Evolutionary conservation across 1,139 yeast genomes (phyloP), one percentile per base, ranked within the genome.

Genomic region (Blastobotrys capitulatus): DNA sequence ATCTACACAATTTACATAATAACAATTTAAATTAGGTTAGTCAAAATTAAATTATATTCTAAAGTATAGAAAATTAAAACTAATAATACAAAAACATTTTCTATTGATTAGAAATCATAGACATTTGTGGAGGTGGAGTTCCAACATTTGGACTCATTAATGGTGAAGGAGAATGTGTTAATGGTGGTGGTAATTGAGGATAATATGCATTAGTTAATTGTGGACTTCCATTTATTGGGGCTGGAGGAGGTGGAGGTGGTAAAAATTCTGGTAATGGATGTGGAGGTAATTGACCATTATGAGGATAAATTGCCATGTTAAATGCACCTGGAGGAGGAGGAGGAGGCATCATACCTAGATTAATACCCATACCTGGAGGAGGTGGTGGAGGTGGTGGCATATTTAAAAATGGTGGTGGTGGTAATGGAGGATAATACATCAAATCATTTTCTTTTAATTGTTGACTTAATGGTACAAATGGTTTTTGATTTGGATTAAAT

Each of bases 381-480:
- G 38, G 38, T 4, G 22, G 20, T 19, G 22, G 38, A 16, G 38
- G 38, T 35, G 38, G 38, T 35, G 18, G 38, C 8, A 35, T 35
- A 6, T 3, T 9, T 3, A 6, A 26, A 37, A 45, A 45, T 3
- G 51, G 47, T 1, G 47, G 38, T 1, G 50, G 47, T 19, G 50
- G 50, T 6, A 37, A 31, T 32, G 19, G 8, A 5, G 20, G 39
- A 10, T 34, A 34, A 25, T 43, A 15, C 38, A 35, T 38, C 32
- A 42, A 34, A 29, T 12, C 32, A 29, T 29, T 29, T 10, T 13
- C 32, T 3, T 12, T 13, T 3, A 29, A 29, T 29, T 29, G 32
- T 29, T 29, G 32, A 29, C 32, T 29, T 29, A 29, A 29, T 13
- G 32, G 32, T 13, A 29, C 32, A 29, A 29, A 29, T 6, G 32